Conservation (phyloP, 83 land plant genomes). For the Picea abies region DNA sequence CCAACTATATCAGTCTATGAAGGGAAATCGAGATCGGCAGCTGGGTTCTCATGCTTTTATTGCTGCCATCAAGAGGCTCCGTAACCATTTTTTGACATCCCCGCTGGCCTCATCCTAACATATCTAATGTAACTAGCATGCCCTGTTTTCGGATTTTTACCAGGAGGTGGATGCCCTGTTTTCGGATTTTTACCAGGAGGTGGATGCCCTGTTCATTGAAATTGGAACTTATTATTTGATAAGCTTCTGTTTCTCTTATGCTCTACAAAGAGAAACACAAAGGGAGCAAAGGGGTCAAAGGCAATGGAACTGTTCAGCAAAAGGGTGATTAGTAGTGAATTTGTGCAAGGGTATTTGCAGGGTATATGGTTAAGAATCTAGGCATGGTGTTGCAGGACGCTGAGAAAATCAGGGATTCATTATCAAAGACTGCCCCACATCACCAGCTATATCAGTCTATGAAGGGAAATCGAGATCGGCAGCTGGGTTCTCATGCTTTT, state of each 20-base stretch:
- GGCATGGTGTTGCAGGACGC: conserved; percentile 58
- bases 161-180: no score
- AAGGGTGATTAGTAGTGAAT: conserved; percentile 60
- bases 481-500: conserved; percentile 66
- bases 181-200: no score
- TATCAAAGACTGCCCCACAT: conserved; percentile 60
- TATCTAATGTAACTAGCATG: no score
- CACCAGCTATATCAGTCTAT: conserved; percentile 62
- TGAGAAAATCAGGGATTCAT: conserved; percentile 28
- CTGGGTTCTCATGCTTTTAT: conserved; percentile 68
- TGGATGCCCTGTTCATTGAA: no score
- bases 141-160: no score
- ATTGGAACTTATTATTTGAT: no score
- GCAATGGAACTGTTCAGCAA: conserved; percentile 63
- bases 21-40: conserved; percentile 74
- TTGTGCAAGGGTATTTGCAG: conserved; percentile 57
- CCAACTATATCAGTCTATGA: conserved; percentile 64
- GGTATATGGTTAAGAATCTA: conserved; percentile 82
- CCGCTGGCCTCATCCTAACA: neutral
- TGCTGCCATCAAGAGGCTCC: conserved; percentile 66
- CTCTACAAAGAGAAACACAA: no score
- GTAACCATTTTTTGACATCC: conserved; percentile 17
- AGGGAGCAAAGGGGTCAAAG: conserved; percentile 55
- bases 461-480: conserved; percentile 76
- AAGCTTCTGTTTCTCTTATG: no score